A percentile compares a stretch with the other conserved stretches of the same genome.
Conservation (phyloP, 257 asterid genomes). For the Solanum gracilifrons region DNA sequence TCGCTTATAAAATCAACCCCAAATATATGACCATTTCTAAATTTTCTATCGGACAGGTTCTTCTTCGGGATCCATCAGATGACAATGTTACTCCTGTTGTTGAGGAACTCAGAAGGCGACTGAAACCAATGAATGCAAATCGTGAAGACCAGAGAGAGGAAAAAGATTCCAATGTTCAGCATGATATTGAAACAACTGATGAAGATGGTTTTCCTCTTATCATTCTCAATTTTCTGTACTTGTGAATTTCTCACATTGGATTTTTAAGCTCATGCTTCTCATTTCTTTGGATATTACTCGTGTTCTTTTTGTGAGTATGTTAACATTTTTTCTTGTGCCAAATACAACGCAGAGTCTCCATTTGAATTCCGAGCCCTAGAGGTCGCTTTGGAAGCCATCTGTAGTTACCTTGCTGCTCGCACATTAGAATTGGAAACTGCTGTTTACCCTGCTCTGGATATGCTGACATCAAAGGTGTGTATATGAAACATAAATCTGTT, state of each 20-base stretch:
- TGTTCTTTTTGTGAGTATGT: background rate
- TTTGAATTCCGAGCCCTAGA: slow-evolving; percentile 86
- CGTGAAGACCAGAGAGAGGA: slow-evolving; percentile 50
- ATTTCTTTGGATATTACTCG: background rate
- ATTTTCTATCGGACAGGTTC: slow-evolving; percentile 29
- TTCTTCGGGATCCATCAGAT: slow-evolving; percentile 74
- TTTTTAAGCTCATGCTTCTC: background rate
- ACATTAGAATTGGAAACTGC: slow-evolving; percentile 78
- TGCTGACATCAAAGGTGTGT: slow-evolving; percentile 83
- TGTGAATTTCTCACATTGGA: background rate
- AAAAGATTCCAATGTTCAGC: slow-evolving; percentile 28
- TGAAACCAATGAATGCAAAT: slow-evolving; percentile 38
- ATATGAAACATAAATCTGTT: background rate
- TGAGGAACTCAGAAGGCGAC: slow-evolving; percentile 71
- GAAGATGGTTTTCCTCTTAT: slow-evolving; percentile 56
- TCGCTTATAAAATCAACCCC: background rate
- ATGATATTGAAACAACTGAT: slow-evolving; percentile 61
- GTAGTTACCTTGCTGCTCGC: slow-evolving; percentile 79
- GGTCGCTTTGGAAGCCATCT: slow-evolving; percentile 88
- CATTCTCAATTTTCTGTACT: background rate
- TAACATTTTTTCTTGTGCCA: slow-evolving; percentile 5
- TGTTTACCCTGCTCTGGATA: slow-evolving; percentile 85
- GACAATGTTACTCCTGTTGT: slow-evolving; percentile 71
- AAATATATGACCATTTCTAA: background rate
- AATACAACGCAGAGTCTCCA: slow-evolving; percentile 57